A percentile compares a stretch with the other conserved stretches of the same genome.
These are phyloP conservation scores for Plasmodium sp. DNA, from an alignment of 169 alveolate species.

Conservation along the genomic window DNA sequence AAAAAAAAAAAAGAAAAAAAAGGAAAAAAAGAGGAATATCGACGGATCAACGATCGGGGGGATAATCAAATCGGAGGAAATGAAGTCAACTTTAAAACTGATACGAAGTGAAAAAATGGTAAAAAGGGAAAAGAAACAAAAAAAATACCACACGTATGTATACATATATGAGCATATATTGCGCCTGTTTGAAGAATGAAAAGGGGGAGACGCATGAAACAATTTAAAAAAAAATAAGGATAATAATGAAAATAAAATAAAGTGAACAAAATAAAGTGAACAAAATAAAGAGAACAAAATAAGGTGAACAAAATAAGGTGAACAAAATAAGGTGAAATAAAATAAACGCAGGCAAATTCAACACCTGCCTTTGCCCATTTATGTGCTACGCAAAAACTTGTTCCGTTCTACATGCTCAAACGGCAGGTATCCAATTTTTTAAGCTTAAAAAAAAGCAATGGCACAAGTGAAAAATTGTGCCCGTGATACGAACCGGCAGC, in stretches of 20 bases:
- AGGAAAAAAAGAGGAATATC: background rate
- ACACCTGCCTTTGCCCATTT: background rate
- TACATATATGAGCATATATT: background rate
- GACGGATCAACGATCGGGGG: background rate
- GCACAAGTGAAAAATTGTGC: background rate
- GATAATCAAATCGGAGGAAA: background rate
- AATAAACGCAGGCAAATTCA: background rate
- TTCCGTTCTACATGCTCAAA: constrained; percentile 32
- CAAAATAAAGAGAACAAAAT: background rate
- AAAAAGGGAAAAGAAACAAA: background rate
- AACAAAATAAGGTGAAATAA: background rate
- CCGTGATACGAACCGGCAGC: background rate
- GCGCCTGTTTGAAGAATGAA: background rate
- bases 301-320: background rate
- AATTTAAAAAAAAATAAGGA: background rate
- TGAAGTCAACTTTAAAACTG: background rate
- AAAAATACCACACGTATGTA: background rate
- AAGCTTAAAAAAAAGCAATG: background rate
- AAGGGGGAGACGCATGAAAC: background rate
- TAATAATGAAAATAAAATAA: background rate
- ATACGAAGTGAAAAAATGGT: background rate
- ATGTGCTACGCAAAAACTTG: background rate
- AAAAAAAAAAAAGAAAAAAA: constrained; percentile 1
- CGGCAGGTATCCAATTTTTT: background rate
- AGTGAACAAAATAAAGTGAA: background rate